Base-by-base conservation (phyloP, 805 yeast genomes). In the Saturnispora zaruensis region DNA sequence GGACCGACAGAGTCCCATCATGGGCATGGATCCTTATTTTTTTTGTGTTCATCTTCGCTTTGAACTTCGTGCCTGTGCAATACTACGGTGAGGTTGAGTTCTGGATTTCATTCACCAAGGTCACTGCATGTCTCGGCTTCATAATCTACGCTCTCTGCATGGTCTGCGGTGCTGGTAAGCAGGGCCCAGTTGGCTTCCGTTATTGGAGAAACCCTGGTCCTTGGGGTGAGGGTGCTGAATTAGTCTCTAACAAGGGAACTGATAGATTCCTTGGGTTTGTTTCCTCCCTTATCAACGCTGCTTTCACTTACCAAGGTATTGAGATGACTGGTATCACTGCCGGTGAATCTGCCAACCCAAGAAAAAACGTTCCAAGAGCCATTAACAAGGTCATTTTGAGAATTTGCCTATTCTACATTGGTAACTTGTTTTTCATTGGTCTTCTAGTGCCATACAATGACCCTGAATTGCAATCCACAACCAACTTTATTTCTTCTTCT, bases 121-220 rank as follows among this genome's bases (percentile, higher is more conserved):
- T 83, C 36, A 50, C 82, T 32, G 85, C 88, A 47, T 79, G 84
- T 46, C 61, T 79, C 13, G 89, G 87, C 13, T 82, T 82, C 72
- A 64, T 82, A 51, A 63, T 83, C 38, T 82, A 81, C 59, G 81
- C 81, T 33, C 66, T 82, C 49, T 73, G 78, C 64, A 82, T 82
- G 81, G 87, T 82, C 21, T 79, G 85, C 64, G 88, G 87, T 66
- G 87, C 82, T 16, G 84, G 85, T 58, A 38, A 41, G 9, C 72
- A 77, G 2, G 87, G 87, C 14, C 83, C 87, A 4, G 75, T 83
- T 38, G 89, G 89, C 8, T 83, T 83, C 72, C 74, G 87, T 63
- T 83, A 83, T 65, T 83, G 89, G 90, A 76, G 86, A 66, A 64
- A 83, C 59, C 87, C 88, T 16, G 87, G 87, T 54, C 76, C 87